phyloP scores from a whole-genome alignment of 352 stramenopile genomes.

The Globisporangium acanthophoron region DNA sequence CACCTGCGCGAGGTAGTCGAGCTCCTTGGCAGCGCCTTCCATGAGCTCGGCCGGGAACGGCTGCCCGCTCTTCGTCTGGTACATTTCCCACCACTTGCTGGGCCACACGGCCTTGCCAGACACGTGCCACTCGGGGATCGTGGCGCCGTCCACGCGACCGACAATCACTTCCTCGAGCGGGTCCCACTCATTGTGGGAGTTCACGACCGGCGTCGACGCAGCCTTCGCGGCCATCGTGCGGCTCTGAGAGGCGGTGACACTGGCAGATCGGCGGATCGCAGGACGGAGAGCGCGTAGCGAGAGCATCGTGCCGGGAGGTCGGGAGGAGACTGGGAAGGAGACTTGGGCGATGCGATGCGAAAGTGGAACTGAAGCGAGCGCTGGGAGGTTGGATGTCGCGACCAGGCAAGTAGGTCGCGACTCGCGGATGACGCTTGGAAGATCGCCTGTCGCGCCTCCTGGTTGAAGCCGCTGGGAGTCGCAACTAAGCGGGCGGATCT shows the following conservation, averaged over 20 bases:
- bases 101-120: constrained; percentile 88
- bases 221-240: constrained; percentile 17
- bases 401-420: too few species aligned
- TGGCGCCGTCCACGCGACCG: constrained; percentile 81
- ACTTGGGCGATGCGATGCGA: background rate
- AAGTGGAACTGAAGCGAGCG: background rate
- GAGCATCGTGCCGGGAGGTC: constrained; percentile 3
- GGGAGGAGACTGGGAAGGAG: background rate
- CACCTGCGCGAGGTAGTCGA: constrained; percentile 85
- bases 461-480: too few species aligned
- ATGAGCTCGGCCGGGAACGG: constrained; percentile 78
- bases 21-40: constrained; percentile 63
- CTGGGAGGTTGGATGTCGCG: too few species aligned
- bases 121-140: constrained; percentile 90
- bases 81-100: constrained; percentile 88
- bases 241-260: background rate
- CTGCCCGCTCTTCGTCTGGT: constrained; percentile 78
- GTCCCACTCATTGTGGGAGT: constrained; percentile 91
- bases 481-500: too few species aligned
- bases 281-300: constrained; percentile 6
- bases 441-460: too few species aligned
- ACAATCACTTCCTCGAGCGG: constrained; percentile 90
- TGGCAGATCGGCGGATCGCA: background rate
- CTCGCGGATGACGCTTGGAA: too few species aligned
- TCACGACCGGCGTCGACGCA: constrained; percentile 56